Evolutionary conservation across 805 yeast genomes (phyloP), one percentile per base, ranked within the genome.

Genomic region (Teunomyces gatunensis): DNA sequence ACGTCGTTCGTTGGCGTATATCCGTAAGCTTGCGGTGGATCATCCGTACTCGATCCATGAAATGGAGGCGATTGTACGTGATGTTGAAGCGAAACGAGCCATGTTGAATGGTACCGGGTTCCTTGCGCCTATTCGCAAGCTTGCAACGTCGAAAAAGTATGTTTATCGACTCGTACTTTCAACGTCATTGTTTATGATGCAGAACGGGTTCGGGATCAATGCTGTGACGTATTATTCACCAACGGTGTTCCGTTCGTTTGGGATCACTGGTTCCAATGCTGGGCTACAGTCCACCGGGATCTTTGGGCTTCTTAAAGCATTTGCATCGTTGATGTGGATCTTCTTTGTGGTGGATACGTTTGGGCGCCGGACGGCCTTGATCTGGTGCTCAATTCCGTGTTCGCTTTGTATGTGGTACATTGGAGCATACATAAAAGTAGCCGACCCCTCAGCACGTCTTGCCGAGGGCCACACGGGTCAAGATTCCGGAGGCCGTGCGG

Each of bases 161-260:
- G 45, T 69, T 34, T 61, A 65, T 52, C 58, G 80, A 44, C 58
- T 76, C 21, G 50, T 68, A 1, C 54, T 74, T 42, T 64, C 78
- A 4, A 62, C 71, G 1, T 61, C 72, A 3, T 54, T 71, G 28
- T 74, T 73, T 53, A 58, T 69, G 49, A 64, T 76, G 59, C 80
- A 75, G 50, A 75, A 74, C 52, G 69, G 77, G 18, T 69, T 69
- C 47, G 81, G 81, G 32, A 74, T 78, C 54, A 71, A 76, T 51
- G 78, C 80, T 34, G 67, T 78, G 44, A 76, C 73, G 39, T 79
- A 79, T 57, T 79, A 78, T 57, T 75, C 82, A n/a, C 81, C 81
- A 20, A 68, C 73, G 7, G 67, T 79, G 37, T 77, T 79, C 61
- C 63, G 70, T 50, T 68, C 79, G 3, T 66, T 79, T 48, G 83